Evolutionary conservation across 2,329 filamentous ascomycete genomes (phyloP).

Genomic region (Neopestalotiopsis rosae): DNA sequence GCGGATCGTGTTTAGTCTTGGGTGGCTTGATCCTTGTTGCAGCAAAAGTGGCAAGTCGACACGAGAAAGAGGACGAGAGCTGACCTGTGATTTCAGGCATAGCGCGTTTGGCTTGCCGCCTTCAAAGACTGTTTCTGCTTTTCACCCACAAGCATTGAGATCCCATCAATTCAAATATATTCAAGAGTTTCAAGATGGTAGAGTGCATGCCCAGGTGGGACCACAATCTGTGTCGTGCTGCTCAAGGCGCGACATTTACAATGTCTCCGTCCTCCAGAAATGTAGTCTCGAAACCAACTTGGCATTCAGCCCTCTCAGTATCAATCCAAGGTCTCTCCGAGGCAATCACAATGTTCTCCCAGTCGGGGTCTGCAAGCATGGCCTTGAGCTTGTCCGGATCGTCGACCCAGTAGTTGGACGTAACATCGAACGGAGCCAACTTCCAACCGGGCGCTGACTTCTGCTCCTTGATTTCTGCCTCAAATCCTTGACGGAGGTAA

Average conservation of each 20-base stretch:
- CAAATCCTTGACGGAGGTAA: constrained; percentile 2
- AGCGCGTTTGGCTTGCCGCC: too few relatives aligned
- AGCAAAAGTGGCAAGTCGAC: too few relatives aligned
- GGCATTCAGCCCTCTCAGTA: constrained; percentile 5
- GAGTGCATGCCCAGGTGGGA: too few relatives aligned
- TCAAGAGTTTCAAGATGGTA: too few relatives aligned
- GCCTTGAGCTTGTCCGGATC: constrained; percentile 16
- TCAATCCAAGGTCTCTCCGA: constrained; percentile 18
- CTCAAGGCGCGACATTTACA: neutral
- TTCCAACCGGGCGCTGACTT: constrained; percentile 5
- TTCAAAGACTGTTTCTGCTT: too few relatives aligned
- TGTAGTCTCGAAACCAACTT: constrained; percentile 17
- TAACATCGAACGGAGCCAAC: constrained; percentile 14
- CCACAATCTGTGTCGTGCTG: too few relatives aligned
- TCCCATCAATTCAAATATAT: too few relatives aligned
- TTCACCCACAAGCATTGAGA: too few relatives aligned
- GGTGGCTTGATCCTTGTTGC: too few relatives aligned
- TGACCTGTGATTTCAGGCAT: too few relatives aligned
- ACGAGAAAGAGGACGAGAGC: too few relatives aligned
- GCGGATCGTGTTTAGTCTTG: too few relatives aligned
- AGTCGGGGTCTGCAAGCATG: constrained; percentile 14
- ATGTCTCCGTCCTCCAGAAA: constrained; percentile 26
- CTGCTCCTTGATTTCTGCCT: constrained; percentile 1
- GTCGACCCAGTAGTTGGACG: constrained; percentile 16
- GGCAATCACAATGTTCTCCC: constrained; percentile 8